Base-by-base conservation (phyloP, 1,139 yeast species). In the Scheffersomyces stambukii region DNA sequence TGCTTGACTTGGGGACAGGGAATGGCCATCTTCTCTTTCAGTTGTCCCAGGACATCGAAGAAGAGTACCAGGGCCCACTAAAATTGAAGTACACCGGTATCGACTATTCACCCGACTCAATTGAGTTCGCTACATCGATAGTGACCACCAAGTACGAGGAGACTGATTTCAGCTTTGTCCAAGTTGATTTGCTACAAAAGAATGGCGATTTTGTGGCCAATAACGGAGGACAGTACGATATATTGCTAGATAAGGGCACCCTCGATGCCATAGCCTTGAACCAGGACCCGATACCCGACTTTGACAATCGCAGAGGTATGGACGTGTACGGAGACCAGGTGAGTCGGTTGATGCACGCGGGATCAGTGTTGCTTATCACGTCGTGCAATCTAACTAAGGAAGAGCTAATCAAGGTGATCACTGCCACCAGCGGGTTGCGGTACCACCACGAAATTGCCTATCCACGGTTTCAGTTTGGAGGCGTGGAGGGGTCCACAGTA, bases 221-320 rank as follows among this genome's bases (percentile, higher is more conserved):
- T 2, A 62, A 69, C 21, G n/a, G n/a, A n/a, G n/a, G n/a, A n/a
- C 43, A 32, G 5, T 88, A 74, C 57, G 95, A 89, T 46, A 54
- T 91, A 5, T 72, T 89, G 2, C 60, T 89, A 23, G 99, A 91
- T 54, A 91, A 91, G 51, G 98, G 99, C 7, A 91, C 99, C 0
- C 59, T 93, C 23, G 99, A 91, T 59, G 98, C 99, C 5, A 91
- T 93, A 40, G 96, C 96, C 0, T 66, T 91, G 28, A 83, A 86
- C 46, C 86, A 82, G 24, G 61, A 59, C 6, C 62, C 59, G 3
- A 47, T 77, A 21, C 49, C 46, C 13, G 61, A 52, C 0, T 57
- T 54, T 30, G 69, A 62, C 28, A 70, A 63, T 4, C 54, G 56
- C 39, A 60, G 65, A 15, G 84, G 84, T 1, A 64, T 71, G 45